These are phyloP conservation scores for Arthrocladium fulminans DNA, from an alignment of 2,329 filamentous ascomycete genomes.

Conservation along the genomic window DNA sequence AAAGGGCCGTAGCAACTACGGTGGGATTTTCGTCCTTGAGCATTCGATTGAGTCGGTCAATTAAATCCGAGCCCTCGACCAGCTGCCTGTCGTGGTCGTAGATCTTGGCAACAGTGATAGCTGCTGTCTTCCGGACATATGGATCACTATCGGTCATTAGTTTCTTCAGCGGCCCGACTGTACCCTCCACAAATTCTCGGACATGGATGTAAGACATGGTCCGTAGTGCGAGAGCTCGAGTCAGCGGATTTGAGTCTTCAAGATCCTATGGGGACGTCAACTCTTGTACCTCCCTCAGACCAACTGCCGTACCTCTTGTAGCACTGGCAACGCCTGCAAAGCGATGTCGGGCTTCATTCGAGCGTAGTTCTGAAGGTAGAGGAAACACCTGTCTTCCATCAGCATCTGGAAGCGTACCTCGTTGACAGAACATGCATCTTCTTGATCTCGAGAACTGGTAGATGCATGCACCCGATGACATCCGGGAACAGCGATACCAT, in stretches of 20 bases:
- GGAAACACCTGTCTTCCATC: conserved; percentile 65
- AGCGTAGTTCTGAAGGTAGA: conserved; percentile 95
- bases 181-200: conserved; percentile 86
- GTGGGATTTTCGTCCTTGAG: conserved; percentile 94
- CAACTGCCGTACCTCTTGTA: conserved; percentile 57
- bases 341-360: conserved; percentile 90
- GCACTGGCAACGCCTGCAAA: conserved; percentile 78
- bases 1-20: conserved; percentile 87
- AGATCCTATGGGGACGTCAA: conserved; percentile 59
- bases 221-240: conserved; percentile 80
- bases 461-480: conserved; percentile 89
- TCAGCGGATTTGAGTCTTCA: conserved; percentile 84
- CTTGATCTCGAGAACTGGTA: conserved; percentile 93
- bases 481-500: conserved; percentile 97
- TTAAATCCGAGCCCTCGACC: conserved; percentile 84
- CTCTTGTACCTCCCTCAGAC: conserved; percentile 2
- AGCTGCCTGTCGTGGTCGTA: conserved; percentile 91
- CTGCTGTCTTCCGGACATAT: conserved; percentile 94
- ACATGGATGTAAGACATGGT: conserved; percentile 98
- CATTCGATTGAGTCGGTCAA: conserved; percentile 81
- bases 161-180: conserved; percentile 71
- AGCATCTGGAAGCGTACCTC: background rate
- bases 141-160: conserved; percentile 80
- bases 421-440: conserved; percentile 66
- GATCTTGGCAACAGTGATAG: conserved; percentile 91